phyloP scores from a whole-genome alignment of 1,139 yeast species.

The Magnusiomyces paraingens region DNA sequence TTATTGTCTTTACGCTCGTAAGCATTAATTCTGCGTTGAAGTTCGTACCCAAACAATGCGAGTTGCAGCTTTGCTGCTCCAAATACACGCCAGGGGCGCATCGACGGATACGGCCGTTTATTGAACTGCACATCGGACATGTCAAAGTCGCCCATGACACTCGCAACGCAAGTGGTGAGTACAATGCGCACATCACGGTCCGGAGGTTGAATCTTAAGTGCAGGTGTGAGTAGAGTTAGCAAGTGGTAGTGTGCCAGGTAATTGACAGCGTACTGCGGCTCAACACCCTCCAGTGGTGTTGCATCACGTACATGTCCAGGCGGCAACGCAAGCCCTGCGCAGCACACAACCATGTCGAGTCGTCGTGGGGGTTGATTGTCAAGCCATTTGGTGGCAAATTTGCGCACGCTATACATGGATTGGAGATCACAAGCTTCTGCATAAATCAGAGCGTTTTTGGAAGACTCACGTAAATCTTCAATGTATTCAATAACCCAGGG shows the following conservation, averaged over 20 bases:
- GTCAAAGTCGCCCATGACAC: conserved; percentile 63
- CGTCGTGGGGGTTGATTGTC: conserved; percentile 88
- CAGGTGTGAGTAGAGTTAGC: conserved; percentile 69
- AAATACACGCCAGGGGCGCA: conserved; percentile 65
- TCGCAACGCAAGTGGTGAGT: conserved; percentile 68
- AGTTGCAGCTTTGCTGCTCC: conserved; percentile 78
- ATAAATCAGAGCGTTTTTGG: conserved; percentile 68
- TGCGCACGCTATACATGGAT: conserved; percentile 69
- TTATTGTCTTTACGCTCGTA: conserved; percentile 55
- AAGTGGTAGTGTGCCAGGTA: conserved; percentile 77
- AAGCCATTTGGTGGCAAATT: conserved; percentile 90
- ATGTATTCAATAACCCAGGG: conserved; percentile 76
- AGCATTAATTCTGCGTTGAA: conserved; percentile 54
- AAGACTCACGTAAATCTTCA: conserved; percentile 63
- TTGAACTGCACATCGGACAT: conserved; percentile 63
- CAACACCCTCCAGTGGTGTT: conserved; percentile 69
- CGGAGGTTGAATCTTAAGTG: conserved; percentile 82
- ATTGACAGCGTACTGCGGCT: conserved; percentile 75
- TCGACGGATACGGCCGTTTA: conserved; percentile 51
- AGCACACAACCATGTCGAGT: conserved; percentile 78
- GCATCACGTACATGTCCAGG: conserved; percentile 52
- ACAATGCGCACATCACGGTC: conserved; percentile 87
- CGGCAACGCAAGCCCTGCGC: conserved; percentile 82
- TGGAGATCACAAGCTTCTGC: conserved; percentile 83
- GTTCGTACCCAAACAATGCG: conserved; percentile 66